A percentile compares a stretch with the other conserved stretches of the same genome.
phyloP scores from a whole-genome alignment of 1,139 yeast species.

The Dujonia santamariae region DNA sequence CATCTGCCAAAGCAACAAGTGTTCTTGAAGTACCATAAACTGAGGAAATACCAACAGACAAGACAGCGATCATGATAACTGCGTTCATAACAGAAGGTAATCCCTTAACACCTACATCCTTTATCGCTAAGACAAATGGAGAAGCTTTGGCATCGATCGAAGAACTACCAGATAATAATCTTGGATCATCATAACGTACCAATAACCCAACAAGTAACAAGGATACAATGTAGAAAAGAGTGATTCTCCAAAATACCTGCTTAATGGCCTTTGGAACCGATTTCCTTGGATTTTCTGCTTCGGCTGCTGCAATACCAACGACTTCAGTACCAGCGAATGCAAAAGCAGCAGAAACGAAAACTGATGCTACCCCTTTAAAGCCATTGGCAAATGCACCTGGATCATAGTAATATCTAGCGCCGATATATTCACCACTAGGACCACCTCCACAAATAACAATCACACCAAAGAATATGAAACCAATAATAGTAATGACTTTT shows the following conservation, averaged over 20 bases:
- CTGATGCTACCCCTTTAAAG: constrained; percentile 65
- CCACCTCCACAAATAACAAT: constrained; percentile 71
- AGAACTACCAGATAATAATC: not conserved
- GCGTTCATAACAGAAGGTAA: constrained; percentile 28
- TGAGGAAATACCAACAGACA: no score
- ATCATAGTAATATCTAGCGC: constrained; percentile 46
- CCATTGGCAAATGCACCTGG: constrained; percentile 54
- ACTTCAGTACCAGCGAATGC: constrained; percentile 77
- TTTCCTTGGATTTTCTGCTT: no score
- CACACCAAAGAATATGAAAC: constrained; percentile 56
- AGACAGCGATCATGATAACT: constrained; percentile 24
- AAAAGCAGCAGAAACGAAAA: no score
- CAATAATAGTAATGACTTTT: constrained; percentile 54
- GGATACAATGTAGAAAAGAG: constrained; percentile 8
- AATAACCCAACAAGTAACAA: constrained; percentile 8
- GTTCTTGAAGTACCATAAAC: constrained; percentile 29
- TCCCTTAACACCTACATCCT: constrained; percentile 16
- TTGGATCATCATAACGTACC: constrained; percentile 10
- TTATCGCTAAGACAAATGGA: no score
- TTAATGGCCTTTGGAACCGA: constrained; percentile 19
- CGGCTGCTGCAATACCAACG: constrained; percentile 80
- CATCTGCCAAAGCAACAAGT: constrained; percentile 23
- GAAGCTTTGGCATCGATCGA: constrained; percentile 8
- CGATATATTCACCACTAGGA: constrained; percentile 47
- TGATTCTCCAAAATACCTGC: constrained; percentile 10